phyloP scores from a whole-genome alignment of 176 grass and related monocot genomes.

The Carex cristatella region DNA sequence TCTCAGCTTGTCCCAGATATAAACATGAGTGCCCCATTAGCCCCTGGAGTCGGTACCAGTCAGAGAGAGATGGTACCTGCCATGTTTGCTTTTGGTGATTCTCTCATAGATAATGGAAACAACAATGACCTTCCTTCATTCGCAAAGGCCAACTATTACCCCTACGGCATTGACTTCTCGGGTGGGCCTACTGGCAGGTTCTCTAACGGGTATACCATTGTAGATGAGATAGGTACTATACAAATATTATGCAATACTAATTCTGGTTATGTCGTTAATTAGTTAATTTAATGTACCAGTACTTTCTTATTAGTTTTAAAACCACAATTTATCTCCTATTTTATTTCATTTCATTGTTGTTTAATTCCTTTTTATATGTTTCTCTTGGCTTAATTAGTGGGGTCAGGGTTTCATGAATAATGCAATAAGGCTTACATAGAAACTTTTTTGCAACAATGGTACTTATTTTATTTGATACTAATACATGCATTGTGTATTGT shows the following conservation, averaged over 20 bases:
- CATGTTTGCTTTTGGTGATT: conserved; percentile 98
- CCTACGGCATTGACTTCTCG: conserved; percentile 92
- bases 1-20: conserved; percentile 40
- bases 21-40: conserved; percentile 45
- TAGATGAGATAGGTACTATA: conserved; percentile 50
- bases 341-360: neutral
- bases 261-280: neutral
- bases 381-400: neutral
- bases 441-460: neutral
- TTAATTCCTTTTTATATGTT: neutral
- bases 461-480: neutral
- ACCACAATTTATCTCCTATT: neutral
- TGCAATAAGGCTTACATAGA: neutral
- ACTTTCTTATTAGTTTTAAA: neutral
- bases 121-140: conserved; percentile 77
- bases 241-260: neutral
- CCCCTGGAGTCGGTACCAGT: conserved; percentile 18
- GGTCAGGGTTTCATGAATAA: neutral
- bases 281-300: neutral
- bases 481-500: neutral
- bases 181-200: conserved; percentile 77
- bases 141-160: conserved; percentile 86
- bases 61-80: conserved; percentile 45
- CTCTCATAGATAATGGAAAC: conserved; percentile 88
- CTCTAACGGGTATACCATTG: conserved; percentile 96